Conservation (phyloP, 805 yeast species). For the Saturnispora halmiae region DNA sequence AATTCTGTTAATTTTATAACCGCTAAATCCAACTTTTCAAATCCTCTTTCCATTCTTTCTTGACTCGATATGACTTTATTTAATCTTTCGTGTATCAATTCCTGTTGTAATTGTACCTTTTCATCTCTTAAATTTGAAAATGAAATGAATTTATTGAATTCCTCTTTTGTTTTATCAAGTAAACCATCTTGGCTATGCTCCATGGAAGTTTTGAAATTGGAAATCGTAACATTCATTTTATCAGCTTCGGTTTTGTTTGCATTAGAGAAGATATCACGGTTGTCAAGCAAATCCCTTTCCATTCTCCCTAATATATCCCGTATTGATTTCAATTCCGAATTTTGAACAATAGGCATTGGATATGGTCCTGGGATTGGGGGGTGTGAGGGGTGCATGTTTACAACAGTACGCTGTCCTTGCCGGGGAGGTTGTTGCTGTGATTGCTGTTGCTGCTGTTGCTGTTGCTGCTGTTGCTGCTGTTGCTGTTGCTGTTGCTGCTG, state of each 20-base stretch:
- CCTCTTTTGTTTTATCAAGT: constrained; percentile 6
- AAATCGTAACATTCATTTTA: not conserved
- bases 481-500: constrained; percentile 4
- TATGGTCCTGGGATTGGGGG: not conserved
- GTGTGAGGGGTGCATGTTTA: constrained; percentile 3
- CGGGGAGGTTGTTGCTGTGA: not conserved
- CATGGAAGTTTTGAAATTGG: not conserved
- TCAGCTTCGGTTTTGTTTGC: constrained; percentile 2
- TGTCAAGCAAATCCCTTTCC: constrained; percentile 6
- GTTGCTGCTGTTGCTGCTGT: constrained; percentile 4
- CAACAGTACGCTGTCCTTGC: constrained; percentile 2
- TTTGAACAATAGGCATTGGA: constrained; percentile 4
- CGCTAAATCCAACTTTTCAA: constrained; percentile 3
- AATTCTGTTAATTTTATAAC: constrained; percentile 4
- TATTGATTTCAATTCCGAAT: constrained; percentile 1
- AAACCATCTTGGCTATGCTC: constrained; percentile 1
- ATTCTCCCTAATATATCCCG: constrained; percentile 1
- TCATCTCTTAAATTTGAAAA: constrained; percentile 7
- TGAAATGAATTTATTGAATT: constrained; percentile 4
- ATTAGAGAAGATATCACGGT: constrained; percentile 1
- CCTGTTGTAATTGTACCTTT: constrained; percentile 4
- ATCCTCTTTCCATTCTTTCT: constrained; percentile 7
- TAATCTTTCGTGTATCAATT: constrained; percentile 1
- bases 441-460: constrained; percentile 2
- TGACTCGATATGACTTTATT: constrained; percentile 6